Evolutionary conservation across 2,329 filamentous ascomycete genomes (phyloP).

Genomic region (Cladobotryum mycophilum): DNA sequence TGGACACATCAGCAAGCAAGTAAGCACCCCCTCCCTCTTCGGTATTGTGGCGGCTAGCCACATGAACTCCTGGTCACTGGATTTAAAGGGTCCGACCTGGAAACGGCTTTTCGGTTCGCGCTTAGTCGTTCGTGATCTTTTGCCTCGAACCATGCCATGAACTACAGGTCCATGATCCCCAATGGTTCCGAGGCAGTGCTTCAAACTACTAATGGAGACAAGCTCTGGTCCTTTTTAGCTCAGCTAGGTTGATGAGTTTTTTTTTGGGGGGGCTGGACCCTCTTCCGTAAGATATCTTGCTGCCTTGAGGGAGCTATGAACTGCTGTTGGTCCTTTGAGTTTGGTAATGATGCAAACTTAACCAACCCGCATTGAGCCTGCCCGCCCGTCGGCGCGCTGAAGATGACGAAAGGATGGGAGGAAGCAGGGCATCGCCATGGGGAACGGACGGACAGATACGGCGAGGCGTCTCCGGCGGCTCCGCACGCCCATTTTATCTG

Average conservation of each 20-base stretch:
- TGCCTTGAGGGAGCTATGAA: no score
- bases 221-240: no score
- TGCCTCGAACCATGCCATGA: background rate
- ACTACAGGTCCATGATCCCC: background rate
- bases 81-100: slow-evolving; percentile 7
- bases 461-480: slow-evolving; percentile 10
- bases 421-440: background rate
- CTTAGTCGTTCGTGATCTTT: background rate
- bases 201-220: no score
- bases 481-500: slow-evolving; percentile 10
- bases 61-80: slow-evolving; percentile 22
- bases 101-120: background rate
- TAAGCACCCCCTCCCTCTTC: slow-evolving; percentile 4
- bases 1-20: no score
- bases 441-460: slow-evolving; percentile 10
- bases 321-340: no score
- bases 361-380: no score
- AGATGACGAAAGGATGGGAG: no score
- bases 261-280: no score
- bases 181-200: background rate
- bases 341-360: no score
- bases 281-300: background rate
- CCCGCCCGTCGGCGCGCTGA: no score
- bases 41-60: slow-evolving; percentile 17
- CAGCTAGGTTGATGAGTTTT: no score